Percentiles rank a stretch among this genome's conserved stretches.
Evolutionary conservation across 345 rosid species (phyloP).

Genomic region (Streptanthus diversifolius): DNA sequence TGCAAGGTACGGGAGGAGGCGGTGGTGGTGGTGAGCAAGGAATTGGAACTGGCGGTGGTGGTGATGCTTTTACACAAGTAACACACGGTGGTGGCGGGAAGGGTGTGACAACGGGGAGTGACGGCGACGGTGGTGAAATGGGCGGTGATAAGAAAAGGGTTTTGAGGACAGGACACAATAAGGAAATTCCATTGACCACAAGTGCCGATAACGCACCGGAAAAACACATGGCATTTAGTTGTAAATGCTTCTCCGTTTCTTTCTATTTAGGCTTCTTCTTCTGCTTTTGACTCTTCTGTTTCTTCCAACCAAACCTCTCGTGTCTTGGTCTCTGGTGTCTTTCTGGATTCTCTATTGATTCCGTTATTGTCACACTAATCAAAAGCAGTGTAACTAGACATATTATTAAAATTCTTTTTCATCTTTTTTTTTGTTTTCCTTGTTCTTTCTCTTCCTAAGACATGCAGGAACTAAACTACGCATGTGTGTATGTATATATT

Average conservation of each 20-base stretch:
- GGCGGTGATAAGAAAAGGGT: conserved; percentile 34
- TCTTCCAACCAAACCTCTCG: conserved; percentile 3
- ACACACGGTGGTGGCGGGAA: conserved; percentile 17
- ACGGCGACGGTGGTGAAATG: neutral
- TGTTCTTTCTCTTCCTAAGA: neutral
- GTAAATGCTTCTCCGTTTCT: conserved; percentile 5
- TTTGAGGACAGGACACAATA: conserved; percentile 31
- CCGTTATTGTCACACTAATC: conserved; percentile 18
- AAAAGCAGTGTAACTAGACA: conserved; percentile 28
- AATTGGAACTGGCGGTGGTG: conserved; percentile 7
- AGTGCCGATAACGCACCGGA: conserved; percentile 25
- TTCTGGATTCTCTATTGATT: conserved; percentile 19
- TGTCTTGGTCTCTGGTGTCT: conserved; percentile 10
- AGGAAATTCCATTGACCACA: conserved; percentile 38
- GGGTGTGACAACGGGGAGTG: neutral
- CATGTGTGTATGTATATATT: too few species aligned
- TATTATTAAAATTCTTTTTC: conserved; percentile 4
- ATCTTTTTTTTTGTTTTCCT: neutral
- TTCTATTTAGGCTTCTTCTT: conserved; percentile 1
- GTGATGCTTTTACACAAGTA: neutral
- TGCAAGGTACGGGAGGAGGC: conserved; percentile 18
- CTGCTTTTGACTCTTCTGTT: conserved; percentile 15
- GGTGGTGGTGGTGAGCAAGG: conserved; percentile 21
- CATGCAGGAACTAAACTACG: conserved; percentile 19
- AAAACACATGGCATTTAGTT: conserved; percentile 28